Conservation (phyloP, 2,329 filamentous ascomycete genomes). For the Plectosphaerella cucumerina region DNA sequence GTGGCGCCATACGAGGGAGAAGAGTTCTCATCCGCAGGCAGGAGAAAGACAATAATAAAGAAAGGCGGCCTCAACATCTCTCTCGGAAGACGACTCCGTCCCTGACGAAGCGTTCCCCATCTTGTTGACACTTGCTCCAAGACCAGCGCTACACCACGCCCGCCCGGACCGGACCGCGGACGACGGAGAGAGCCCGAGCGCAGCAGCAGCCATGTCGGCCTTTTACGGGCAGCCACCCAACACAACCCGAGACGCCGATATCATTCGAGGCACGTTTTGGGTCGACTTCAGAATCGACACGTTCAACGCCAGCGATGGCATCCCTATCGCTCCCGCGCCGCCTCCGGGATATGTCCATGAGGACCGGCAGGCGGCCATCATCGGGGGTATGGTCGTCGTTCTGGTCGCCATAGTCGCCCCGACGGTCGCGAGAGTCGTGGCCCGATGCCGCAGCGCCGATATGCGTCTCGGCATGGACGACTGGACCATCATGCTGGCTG, state of each 20-base stretch:
- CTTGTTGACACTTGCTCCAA: too few species aligned
- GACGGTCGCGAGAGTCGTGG: conserved; percentile 4
- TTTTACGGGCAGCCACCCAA: conserved; percentile 6
- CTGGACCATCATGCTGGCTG: conserved; percentile 6
- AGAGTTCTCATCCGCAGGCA: too few species aligned
- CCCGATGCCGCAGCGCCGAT: conserved; percentile 2
- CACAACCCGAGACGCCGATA: conserved; percentile 8
- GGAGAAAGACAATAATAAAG: too few species aligned
- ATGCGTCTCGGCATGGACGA: conserved; percentile 9
- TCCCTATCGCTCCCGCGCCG: conserved; percentile 5
- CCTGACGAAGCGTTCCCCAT: too few species aligned
- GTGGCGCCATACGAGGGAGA: too few species aligned
- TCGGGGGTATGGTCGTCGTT: conserved; percentile 8
- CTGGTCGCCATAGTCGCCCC: conserved; percentile 8
- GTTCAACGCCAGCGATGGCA: conserved; percentile 7
- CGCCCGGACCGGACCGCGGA: too few species aligned
- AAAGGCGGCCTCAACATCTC: too few species aligned
- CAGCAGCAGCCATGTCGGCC: not conserved
- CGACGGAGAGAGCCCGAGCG: too few species aligned
- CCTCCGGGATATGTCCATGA: conserved; percentile 7
- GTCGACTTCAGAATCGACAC: not conserved
- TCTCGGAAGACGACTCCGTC: too few species aligned
- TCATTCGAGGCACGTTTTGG: conserved; percentile 7
- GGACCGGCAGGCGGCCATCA: conserved; percentile 9
- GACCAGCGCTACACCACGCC: too few species aligned